Conservation (phyloP, 225 moss, liverwort and hornwort species). For the Pseudisothecium myosuroides region DNA sequence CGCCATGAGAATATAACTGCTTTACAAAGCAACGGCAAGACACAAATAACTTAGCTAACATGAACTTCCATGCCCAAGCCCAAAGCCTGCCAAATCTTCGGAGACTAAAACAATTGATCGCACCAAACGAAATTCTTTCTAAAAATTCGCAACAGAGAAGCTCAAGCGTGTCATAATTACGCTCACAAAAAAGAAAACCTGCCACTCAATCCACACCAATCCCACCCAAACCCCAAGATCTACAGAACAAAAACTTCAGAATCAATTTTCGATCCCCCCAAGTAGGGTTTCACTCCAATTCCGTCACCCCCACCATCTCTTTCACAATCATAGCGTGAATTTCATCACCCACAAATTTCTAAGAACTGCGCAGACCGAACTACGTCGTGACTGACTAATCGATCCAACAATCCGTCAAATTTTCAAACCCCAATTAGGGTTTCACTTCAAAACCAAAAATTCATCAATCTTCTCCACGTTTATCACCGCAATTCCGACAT, state of each 20-base stretch:
- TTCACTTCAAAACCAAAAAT: not conserved
- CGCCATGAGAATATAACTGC: not conserved
- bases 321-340: not conserved
- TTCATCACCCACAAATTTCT: not conserved
- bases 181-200: not conserved
- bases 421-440: not conserved
- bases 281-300: not conserved
- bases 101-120: not conserved
- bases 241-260: not conserved
- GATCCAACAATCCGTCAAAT: not conserved
- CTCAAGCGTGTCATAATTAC: not conserved
- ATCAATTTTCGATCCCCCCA: not conserved
- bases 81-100: not conserved
- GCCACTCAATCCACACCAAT: not conserved
- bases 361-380: not conserved
- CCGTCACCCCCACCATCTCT: not conserved
- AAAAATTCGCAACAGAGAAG: not conserved
- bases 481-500: not conserved
- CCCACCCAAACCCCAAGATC: not conserved
- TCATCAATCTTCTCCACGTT: not conserved
- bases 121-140: not conserved
- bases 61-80: not conserved
- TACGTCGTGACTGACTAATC: not conserved
- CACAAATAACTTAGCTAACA: not conserved
- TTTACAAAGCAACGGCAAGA: not conserved